These are phyloP conservation scores for Picochlorum sp. DNA, from an alignment of 139 green algal genomes.

Conservation along the genomic window DNA sequence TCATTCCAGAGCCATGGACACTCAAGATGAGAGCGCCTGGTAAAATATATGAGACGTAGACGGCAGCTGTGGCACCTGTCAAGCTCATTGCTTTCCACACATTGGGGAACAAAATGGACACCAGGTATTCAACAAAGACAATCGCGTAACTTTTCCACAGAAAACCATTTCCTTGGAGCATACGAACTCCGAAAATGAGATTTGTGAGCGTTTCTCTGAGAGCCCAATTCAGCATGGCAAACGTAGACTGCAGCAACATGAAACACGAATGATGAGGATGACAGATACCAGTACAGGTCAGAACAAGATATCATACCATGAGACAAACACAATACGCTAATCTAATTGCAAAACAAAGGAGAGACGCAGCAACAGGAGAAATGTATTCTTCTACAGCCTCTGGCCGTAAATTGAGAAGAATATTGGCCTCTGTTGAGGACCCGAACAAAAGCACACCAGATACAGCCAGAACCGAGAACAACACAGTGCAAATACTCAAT, in stretches of 20 bases:
- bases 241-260: conserved; percentile 12
- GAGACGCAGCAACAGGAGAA: neutral
- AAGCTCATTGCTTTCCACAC: conserved; percentile 23
- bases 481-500: conserved; percentile 20
- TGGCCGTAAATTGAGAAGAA: conserved; percentile 28
- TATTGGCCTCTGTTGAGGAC: conserved; percentile 18
- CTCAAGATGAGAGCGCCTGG: conserved; percentile 10
- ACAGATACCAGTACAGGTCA: neutral
- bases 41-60: conserved; percentile 26
- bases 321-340: conserved; percentile 30
- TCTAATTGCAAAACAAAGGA: conserved; percentile 20
- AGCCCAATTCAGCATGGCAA: conserved; percentile 36
- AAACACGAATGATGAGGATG: neutral
- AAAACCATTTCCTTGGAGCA: conserved; percentile 15
- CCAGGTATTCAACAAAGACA: conserved; percentile 16
- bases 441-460: conserved; percentile 23
- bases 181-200: conserved; percentile 7
- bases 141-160: conserved; percentile 11
- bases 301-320: neutral
- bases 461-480: conserved; percentile 26
- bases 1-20: neutral
- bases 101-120: conserved; percentile 23
- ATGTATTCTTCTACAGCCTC: conserved; percentile 13
- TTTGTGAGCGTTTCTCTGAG: conserved; percentile 29
- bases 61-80: conserved; percentile 24